phyloP scores from a whole-genome alignment of 1,284 basidiomycete species.

The Rhodotorula sp. region DNA sequence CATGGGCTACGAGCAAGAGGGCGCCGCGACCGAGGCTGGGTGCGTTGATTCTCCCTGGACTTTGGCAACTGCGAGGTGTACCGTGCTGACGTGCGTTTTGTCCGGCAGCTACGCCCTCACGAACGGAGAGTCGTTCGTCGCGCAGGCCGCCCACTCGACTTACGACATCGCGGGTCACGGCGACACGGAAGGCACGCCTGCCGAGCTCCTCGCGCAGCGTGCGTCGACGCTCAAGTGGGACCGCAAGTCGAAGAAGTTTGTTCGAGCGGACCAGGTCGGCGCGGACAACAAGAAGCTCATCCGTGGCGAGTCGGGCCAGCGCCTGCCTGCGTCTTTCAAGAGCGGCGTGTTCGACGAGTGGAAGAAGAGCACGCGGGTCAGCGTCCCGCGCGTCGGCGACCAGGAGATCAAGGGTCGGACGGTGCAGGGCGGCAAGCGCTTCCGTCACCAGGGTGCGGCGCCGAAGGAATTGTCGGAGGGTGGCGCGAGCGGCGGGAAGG shows the following conservation, averaged over 20 bases:
- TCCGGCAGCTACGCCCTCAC: conserved; percentile 75
- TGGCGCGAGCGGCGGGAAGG: conserved; percentile 21
- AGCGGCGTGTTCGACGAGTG: conserved; percentile 94
- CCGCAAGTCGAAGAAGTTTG: conserved; percentile 93
- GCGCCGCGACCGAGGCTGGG: conserved; percentile 84
- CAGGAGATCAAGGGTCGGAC: conserved; percentile 54
- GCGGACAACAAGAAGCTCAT: conserved; percentile 94
- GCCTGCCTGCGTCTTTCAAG: conserved; percentile 89
- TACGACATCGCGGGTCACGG: conserved; percentile 81
- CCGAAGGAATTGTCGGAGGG: conserved; percentile 28
- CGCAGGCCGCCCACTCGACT: conserved; percentile 74
- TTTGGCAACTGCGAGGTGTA: not conserved
- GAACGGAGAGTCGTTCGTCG: conserved; percentile 74
- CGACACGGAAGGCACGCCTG: conserved; percentile 57
- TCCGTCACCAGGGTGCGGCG: conserved; percentile 38
- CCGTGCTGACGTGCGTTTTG: too few species aligned
- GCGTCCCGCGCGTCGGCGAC: conserved; percentile 79
- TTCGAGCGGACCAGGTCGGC: conserved; percentile 77
- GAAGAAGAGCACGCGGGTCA: conserved; percentile 72
- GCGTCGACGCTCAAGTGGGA: conserved; percentile 78
- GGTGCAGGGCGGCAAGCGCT: conserved; percentile 32
- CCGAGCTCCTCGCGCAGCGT: conserved; percentile 63
- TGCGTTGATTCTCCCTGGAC: conserved; percentile 50
- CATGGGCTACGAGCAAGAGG: conserved; percentile 85
- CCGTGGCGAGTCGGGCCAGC: conserved; percentile 84